Base-by-base conservation (phyloP, 805 yeast genomes). In the Candida nitratophila region DNA sequence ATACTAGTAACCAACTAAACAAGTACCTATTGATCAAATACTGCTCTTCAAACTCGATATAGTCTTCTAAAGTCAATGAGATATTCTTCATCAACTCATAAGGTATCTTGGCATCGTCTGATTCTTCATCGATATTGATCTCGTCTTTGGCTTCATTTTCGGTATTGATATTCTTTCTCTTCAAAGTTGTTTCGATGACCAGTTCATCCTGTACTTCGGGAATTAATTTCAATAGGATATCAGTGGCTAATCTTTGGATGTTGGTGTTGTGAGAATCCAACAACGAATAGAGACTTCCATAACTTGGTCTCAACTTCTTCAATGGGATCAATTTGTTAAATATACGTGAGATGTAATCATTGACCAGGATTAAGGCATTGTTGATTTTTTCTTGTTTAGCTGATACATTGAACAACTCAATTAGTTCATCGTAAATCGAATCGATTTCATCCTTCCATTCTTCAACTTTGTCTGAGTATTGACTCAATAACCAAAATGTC, bases 1-100 rank as follows among this genome's bases (percentile, higher is more conserved):
- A 70, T 0, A 85, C 60, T 43, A 86, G 65, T 48, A 64, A 65
- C 95, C 95, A 89, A 44, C 78, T 65, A 81, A 86, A 82, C 30
- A 83, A 51, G 55, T 75, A 83, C 19, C 59, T 65, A 26, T 71
- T 55, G 38, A 70, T 57, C 3, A 56, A 57, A 26, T 51, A 46
- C 20, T 63, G 66, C 22, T 67, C 66, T 36, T 71, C 73, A 44
- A 53, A 51, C 22, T 64, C 76, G 24, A 70, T 48, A 44, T 68
- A 69, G 21, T 69, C 73, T 31, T 58, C 54, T 4, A 65, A 57
- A 26, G 63, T 54, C 2, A 58, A 51, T 7, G 50, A 42, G 6
- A 75, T 50, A 27, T 55, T 54, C 0, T 61, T 50, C 9, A 82
- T 47, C 29, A 84, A 57, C 9, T 39, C 48, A 0, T 39, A 45